A percentile compares a stretch with the other conserved stretches of the same genome.
These are phyloP conservation scores for Dendrobium chrysotoxum DNA, from an alignment of 106 monocot species.

Conservation along the genomic window DNA sequence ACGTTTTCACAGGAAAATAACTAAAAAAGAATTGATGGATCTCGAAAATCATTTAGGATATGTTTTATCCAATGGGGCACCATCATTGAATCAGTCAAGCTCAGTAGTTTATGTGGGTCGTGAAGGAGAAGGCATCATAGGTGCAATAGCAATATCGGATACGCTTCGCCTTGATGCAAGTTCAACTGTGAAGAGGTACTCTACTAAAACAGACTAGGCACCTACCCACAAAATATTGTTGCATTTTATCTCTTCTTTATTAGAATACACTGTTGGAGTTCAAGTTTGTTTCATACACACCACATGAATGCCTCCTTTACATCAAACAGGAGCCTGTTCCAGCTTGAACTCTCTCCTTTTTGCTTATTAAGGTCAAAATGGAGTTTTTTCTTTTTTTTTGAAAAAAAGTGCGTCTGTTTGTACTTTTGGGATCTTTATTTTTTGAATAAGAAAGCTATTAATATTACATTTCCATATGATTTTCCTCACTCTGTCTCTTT, in stretches of 20 bases:
- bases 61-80: constrained; percentile 13
- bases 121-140: too few species aligned
- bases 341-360: neutral
- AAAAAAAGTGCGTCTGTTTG: too few species aligned
- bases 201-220: neutral
- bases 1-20: constrained; percentile 53
- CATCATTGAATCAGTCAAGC: constrained; percentile 47
- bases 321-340: neutral
- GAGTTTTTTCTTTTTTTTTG: neutral
- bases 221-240: neutral
- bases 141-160: too few species aligned
- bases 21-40: constrained; percentile 28
- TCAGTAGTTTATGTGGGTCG: too few species aligned
- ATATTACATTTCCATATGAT: too few species aligned
- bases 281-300: neutral
- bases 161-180: constrained; percentile 77
- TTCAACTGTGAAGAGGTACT: constrained; percentile 72
- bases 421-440: too few species aligned
- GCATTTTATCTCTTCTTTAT: neutral
- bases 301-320: neutral
- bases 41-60: constrained; percentile 33
- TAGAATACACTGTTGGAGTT: neutral
- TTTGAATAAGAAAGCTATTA: too few species aligned
- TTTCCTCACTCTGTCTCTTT: too few species aligned
- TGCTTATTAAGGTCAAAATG: neutral